phyloP scores from a whole-genome alignment of 75 land plant species.

The Sequoia sempervirens region DNA sequence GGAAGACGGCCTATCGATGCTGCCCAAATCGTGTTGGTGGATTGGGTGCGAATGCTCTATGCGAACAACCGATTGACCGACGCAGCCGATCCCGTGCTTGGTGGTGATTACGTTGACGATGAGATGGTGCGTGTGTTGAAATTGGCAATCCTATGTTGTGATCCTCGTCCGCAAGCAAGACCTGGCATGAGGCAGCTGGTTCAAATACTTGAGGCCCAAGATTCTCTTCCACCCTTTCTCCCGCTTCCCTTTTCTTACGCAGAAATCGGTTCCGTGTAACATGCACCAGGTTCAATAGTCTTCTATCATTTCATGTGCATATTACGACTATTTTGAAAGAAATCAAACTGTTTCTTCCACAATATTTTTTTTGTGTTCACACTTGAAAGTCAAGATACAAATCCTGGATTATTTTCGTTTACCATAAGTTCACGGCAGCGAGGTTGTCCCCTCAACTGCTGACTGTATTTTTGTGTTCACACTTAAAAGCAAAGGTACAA shows the following conservation, averaged over 20 bases:
- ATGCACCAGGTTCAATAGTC: too few relatives aligned
- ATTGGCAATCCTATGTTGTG: not conserved
- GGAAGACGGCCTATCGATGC: conserved; percentile 6
- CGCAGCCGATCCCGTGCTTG: not conserved
- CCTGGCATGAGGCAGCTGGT: not conserved
- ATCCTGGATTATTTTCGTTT: too few relatives aligned
- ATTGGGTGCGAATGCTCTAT: conserved; percentile 40
- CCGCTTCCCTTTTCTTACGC: not conserved
- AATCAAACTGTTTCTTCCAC: too few relatives aligned
- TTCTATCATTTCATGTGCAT: too few relatives aligned
- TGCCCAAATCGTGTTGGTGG: conserved; percentile 1
- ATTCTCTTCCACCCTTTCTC: not conserved
- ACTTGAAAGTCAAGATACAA: too few relatives aligned
- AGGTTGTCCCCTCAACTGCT: too few relatives aligned
- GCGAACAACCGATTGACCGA: not conserved
- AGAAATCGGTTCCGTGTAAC: too few relatives aligned
- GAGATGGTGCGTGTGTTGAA: not conserved
- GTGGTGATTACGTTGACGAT: not conserved
- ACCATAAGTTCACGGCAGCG: too few relatives aligned
- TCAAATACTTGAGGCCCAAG: not conserved
- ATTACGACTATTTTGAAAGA: too few relatives aligned
- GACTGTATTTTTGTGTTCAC: too few relatives aligned
- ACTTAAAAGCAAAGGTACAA: too few relatives aligned
- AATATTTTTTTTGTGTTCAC: too few relatives aligned
- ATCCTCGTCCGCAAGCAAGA: not conserved